Evolutionary conservation across 2,329 filamentous ascomycete genomes (phyloP), one percentile per base, ranked within the genome.

Genomic region (Calonectria pteridis): DNA sequence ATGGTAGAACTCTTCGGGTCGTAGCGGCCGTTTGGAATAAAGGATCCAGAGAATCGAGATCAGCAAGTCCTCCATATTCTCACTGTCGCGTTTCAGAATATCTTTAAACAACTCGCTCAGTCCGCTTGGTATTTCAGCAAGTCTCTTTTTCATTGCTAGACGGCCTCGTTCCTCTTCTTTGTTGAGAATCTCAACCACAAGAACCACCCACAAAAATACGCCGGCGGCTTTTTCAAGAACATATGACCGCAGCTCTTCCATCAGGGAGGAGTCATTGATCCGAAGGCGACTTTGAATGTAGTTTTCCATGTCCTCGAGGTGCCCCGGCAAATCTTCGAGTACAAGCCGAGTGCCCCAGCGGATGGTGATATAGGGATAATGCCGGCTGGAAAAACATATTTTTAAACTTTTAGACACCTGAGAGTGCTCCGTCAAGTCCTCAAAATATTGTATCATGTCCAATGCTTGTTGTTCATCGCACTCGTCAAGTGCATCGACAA

Each of bases 31-130:
- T 26, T 79, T 84, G 3, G 90, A 84, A 53, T 85, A 91, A 0
- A 92, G 83, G 3, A 92, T 82, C 87, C 87, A 91, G 64, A 88
- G 86, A 1, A 92, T 76, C 59, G 86, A 89, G 3, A 88, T 76
- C 0, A 85, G 71, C 2, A 91, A 75, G 0, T 83, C 77, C 6
- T 87, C 81, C 59, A 81, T 81, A 33, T 89, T 83, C 0, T 84
- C 70, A 1, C 75, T 43, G 74, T 92, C 89, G 35, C 88, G 84
- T 3, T 73, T 84, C 6, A 91, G 69, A 1, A 91, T 89, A 50
- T 88, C 80, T 20, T 82, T 83, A 75, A 92, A 91, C 0, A 92
- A 77, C 0, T 87, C 81, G 65, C 84, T 78, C 0, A 92, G 81
- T 4, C 82, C 82, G 3, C n/a, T 59, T 0, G 86, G 87, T 1